phyloP scores from a whole-genome alignment of 352 stramenopile species.

The Lagenidium giganteum region DNA sequence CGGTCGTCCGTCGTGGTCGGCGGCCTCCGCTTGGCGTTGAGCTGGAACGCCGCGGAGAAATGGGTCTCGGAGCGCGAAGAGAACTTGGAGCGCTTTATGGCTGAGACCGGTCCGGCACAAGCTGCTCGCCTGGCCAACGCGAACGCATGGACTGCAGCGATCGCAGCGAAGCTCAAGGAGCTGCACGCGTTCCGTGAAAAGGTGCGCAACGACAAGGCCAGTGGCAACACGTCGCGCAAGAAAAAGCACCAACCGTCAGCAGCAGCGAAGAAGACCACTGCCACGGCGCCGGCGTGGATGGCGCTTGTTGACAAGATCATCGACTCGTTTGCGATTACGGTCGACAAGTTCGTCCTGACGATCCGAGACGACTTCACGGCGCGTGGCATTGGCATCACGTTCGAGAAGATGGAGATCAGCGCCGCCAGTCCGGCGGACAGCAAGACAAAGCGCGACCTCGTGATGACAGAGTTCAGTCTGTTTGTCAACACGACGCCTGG shows the following conservation, averaged over 20 bases:
- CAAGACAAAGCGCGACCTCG: slow-evolving; percentile 36
- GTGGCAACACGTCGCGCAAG: slow-evolving; percentile 10
- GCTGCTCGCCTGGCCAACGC: slow-evolving; percentile 37
- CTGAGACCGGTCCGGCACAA: slow-evolving; percentile 53
- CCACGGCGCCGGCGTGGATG: slow-evolving; percentile 45
- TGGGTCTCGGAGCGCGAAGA: slow-evolving; percentile 73
- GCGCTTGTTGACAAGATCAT: slow-evolving; percentile 53
- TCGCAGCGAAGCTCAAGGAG: slow-evolving; percentile 63
- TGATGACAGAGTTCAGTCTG: slow-evolving; percentile 60
- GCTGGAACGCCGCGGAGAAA: slow-evolving; percentile 58
- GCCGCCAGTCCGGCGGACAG: slow-evolving; percentile 6
- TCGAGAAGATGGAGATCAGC: slow-evolving; percentile 57
- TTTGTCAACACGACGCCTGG: slow-evolving; percentile 48
- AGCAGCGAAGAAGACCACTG: slow-evolving; percentile 1
- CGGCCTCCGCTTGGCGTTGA: slow-evolving; percentile 48
- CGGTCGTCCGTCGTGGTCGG: slow-evolving; percentile 46
- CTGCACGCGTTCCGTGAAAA: slow-evolving; percentile 32
- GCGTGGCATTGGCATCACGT: slow-evolving; percentile 41
- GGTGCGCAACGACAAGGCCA: slow-evolving; percentile 17
- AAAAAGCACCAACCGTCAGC: slow-evolving; percentile 3
- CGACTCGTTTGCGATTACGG: slow-evolving; percentile 59
- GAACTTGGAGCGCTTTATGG: slow-evolving; percentile 47
- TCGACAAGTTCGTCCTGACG: slow-evolving; percentile 41
- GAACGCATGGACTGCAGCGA: slow-evolving; percentile 47
- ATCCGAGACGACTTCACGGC: slow-evolving; percentile 59